Percentiles rank a stretch among this genome's conserved stretches.
Evolutionary conservation across 257 asterid species (phyloP).

Genomic region (Lycium barbarum): DNA sequence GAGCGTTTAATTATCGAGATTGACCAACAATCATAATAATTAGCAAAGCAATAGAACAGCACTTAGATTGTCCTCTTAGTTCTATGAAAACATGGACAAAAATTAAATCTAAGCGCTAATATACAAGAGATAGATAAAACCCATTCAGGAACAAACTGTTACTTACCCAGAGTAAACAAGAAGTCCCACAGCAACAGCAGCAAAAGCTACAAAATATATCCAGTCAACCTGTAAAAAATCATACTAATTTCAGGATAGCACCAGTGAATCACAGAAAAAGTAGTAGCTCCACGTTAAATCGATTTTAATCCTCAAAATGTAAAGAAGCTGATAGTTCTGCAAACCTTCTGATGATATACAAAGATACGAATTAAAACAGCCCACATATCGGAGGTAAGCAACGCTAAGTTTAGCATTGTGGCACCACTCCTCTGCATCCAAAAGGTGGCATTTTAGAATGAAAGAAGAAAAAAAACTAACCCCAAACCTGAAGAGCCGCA

Average conservation of each 20-base stretch:
- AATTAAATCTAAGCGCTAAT: background rate
- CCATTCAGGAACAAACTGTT: constrained; percentile 4
- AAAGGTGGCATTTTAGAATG: constrained; percentile 20
- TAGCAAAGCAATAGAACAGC: background rate
- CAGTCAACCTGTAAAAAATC: constrained; percentile 80
- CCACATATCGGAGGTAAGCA: constrained; percentile 98
- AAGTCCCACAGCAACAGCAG: constrained; percentile 75
- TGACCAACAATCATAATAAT: background rate
- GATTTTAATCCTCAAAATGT: constrained; percentile 14
- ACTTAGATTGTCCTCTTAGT: background rate
- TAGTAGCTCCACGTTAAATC: background rate
- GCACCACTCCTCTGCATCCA: constrained; percentile 81
- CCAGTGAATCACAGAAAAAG: background rate
- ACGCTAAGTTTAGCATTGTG: constrained; percentile 83
- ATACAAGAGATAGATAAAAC: background rate
- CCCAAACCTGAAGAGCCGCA: background rate
- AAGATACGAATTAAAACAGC: constrained; percentile 89
- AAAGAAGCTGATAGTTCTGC: constrained; percentile 20
- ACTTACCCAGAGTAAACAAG: constrained; percentile 79
- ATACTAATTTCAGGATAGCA: constrained; percentile 6
- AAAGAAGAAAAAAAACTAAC: background rate
- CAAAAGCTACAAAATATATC: constrained; percentile 91
- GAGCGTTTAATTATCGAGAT: background rate
- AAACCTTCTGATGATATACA: constrained; percentile 89
- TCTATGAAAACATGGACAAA: background rate